Base-by-base conservation (phyloP, 2,329 filamentous ascomycete genomes). In the Diaporthe amygdali region DNA sequence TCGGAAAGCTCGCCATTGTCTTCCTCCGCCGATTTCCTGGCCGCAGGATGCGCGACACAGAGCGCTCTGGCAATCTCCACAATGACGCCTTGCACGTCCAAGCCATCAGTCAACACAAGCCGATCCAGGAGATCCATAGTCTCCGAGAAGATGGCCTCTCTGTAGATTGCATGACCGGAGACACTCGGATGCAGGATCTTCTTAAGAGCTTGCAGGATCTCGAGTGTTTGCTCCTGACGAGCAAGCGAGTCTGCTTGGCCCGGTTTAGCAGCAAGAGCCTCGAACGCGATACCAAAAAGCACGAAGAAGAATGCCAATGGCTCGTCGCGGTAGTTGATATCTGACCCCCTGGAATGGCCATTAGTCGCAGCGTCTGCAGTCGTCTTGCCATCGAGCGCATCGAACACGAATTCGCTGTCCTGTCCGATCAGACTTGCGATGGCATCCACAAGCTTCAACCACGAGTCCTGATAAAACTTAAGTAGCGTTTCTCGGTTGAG, bases 291-390 rank as follows among this genome's bases (percentile, higher is more conserved):
- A 14, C 96, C 96, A 76, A 98, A 99, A 0, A 99, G 88, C 17
- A 99, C 96, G 77, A 99, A 99, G 85, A 99, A 99, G 86, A 99
- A 99, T 0, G 96, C 96, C 1, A 98, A 94, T 0, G 96, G 96
- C 79, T 99, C 96, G 78, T 98, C 96, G 59, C 96, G 93, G 80
- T 99, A 99, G 81, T 98, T 98, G 83, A 99, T 98, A 75, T 96
- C 94, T 61, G 91, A 87, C 3, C 87, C 88, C 79, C 92, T 94
- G 20, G 85, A 84, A 52, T 88, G 84, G 3, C 85, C 86, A 72
- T 87, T 88, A 32, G 81, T 77, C 12, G 82, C 81, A 5, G 84
- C 81, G 27, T 83, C 87, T 12, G 86, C 84, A 0, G 83, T 83
- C 76, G 90, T 88, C 78, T 96, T 97, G 66, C 95, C 95, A 78